Evolutionary conservation across 148 eudicot species (phyloP), one percentile per base, ranked within the genome.

Genomic region (Bassia scoparia): DNA sequence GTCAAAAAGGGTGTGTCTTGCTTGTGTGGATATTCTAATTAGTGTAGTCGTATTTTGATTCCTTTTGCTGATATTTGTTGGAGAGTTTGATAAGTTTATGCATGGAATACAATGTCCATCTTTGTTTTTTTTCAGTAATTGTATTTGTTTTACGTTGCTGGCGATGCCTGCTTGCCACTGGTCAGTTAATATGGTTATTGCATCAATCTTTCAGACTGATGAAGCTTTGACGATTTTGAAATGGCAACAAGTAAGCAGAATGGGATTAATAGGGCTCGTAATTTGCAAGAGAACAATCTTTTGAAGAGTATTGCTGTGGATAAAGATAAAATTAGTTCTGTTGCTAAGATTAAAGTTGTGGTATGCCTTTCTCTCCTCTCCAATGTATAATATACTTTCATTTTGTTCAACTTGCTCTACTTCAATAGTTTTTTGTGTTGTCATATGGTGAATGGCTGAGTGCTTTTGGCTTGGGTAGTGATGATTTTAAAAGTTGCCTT

Each of bases 341-440:
- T 92, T 72, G 98, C 98, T 35, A 95, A 95, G 83, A 95, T 95
- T 62, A 95, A 95, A 95, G 98, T 95, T 68, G 98, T 95, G 98
- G 98, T 95, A 89, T 76, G 96, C 31, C 37, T 38, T 70, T 77
- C 29, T 23, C 44, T 23, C 38, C 48, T 27, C 26, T 54, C 43
- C 60, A 35, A 1, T 49, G 33, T 63, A 15, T 23, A 26, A 46
- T 41, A 1, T 7, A 24, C 21, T 63, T 27, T 5, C 29, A n/a
- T 48, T 31, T 12, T 48, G 65, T 9, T 73, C 49, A 61, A n/a
- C 0, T 63, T 26, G 29, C 60, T 35, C 52, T 31, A 41, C 21
- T 27, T 12, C 4, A 27, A 61, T 38, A 31, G 18, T 8, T 12
- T 8, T 12, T 21, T 27, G 9, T 64, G 55, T 16, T 54, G 14